phyloP scores from a whole-genome alignment of 2,329 filamentous ascomycete genomes.

The Fusarium palustre region DNA sequence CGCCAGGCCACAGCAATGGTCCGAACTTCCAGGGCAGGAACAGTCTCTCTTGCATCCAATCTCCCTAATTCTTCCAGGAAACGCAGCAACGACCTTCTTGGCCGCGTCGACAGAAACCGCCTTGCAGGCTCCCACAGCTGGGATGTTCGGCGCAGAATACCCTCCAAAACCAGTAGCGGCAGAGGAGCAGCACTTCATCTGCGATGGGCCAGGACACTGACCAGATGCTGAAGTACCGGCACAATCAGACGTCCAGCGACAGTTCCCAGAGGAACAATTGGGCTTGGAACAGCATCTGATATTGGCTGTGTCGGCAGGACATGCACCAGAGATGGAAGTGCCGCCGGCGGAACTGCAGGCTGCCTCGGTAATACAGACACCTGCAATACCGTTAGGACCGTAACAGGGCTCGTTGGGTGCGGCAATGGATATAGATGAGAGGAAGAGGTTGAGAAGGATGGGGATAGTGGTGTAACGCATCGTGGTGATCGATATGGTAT shows the following conservation, averaged over 20 bases:
- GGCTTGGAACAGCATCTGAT: slow-evolving; percentile 59
- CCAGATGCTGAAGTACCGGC: slow-evolving; percentile 46
- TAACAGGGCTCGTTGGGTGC: slow-evolving; percentile 51
- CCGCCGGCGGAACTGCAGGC: slow-evolving; percentile 54
- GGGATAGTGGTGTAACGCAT: slow-evolving; percentile 36
- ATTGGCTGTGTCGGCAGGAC: slow-evolving; percentile 53
- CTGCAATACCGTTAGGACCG: slow-evolving; percentile 42
- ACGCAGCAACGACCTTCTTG: slow-evolving; percentile 52
- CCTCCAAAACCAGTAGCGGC: slow-evolving; percentile 51
- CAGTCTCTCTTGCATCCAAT: slow-evolving; percentile 52
- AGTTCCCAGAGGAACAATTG: slow-evolving; percentile 53
- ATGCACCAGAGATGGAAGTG: slow-evolving; percentile 53
- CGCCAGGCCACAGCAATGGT: slow-evolving; percentile 55
- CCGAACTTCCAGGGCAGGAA: slow-evolving; percentile 49
- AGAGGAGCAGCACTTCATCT: slow-evolving; percentile 56
- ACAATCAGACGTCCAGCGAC: slow-evolving; percentile 55
- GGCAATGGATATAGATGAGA: slow-evolving; percentile 35
- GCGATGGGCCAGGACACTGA: slow-evolving; percentile 54
- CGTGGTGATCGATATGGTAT: slow-evolving; percentile 6
- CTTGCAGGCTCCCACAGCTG: slow-evolving; percentile 53
- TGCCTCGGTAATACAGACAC: slow-evolving; percentile 55
- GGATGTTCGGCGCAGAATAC: slow-evolving; percentile 51
- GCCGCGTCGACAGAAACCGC: slow-evolving; percentile 52
- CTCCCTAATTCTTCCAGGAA: slow-evolving; percentile 52
- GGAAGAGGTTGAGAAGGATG: slow-evolving; percentile 30